Percentiles rank a stretch among this genome's conserved stretches.
phyloP scores from a whole-genome alignment of 768 basidiomycete genomes.

The Tylopilus cervinicoccineus region DNA sequence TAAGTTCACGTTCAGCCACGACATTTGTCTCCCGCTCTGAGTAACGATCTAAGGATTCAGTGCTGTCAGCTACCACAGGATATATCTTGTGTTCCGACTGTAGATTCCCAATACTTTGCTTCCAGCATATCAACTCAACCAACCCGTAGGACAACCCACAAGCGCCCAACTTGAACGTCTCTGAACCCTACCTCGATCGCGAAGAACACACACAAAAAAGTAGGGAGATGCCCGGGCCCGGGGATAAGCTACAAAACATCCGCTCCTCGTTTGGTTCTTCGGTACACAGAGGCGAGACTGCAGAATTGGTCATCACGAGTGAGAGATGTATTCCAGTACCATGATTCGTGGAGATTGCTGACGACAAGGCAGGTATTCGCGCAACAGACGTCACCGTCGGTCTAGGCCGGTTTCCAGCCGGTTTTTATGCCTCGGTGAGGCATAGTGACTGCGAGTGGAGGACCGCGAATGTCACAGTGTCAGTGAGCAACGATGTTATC shows the following conservation, averaged over 20 bases:
- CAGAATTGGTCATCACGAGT: neutral
- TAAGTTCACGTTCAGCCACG: no score
- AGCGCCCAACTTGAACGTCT: neutral
- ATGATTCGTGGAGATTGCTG: neutral
- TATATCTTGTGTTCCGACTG: neutral
- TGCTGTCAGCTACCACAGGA: no score
- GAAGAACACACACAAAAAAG: neutral
- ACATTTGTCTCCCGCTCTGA: neutral
- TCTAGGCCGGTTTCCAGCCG: neutral
- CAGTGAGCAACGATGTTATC: neutral
- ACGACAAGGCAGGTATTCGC: neutral
- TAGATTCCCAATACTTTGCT: neutral
- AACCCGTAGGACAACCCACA: neutral
- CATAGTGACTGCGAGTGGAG: neutral
- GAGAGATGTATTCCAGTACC: neutral
- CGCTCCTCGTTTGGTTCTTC: no score
- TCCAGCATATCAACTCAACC: neutral
- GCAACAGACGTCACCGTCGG: neutral
- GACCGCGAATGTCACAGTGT: neutral
- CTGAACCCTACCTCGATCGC: neutral
- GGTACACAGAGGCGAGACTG: neutral
- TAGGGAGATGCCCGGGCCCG: neutral
- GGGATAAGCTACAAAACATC: neutral
- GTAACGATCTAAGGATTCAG: no score
- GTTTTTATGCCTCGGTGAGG: neutral